Conservation (phyloP, 108 stramenopile species). For the Conticribra weissflogii region DNA sequence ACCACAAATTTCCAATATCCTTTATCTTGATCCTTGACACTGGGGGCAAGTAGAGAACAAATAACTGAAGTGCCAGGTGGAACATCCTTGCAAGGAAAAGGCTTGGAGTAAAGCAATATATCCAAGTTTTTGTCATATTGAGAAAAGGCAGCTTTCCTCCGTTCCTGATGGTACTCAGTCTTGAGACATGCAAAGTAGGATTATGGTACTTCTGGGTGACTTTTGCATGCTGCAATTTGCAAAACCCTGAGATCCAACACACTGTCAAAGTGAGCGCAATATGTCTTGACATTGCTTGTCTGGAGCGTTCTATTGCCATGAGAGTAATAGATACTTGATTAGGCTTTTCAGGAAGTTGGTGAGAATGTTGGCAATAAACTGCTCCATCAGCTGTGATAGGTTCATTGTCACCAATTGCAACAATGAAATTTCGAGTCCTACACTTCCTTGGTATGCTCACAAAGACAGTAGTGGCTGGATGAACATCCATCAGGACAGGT, state of each 20-base stretch:
- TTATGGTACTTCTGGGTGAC: neutral
- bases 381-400: conserved; percentile 1
- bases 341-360: neutral
- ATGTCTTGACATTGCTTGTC: neutral
- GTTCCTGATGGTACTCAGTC: neutral
- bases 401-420: neutral
- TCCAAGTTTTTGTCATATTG: conserved; percentile 8
- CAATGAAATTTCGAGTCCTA: neutral
- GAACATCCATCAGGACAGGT: neutral
- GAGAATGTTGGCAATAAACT: neutral
- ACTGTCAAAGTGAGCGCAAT: conserved; percentile 3
- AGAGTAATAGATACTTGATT: conserved; percentile 2
- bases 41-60: neutral
- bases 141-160: neutral
- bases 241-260: neutral
- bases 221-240: neutral
- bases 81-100: conserved; percentile 1
- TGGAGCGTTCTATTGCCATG: too few relatives aligned
- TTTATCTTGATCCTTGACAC: neutral
- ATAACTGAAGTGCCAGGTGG: neutral
- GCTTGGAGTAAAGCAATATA: neutral
- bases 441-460: neutral
- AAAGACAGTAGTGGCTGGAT: neutral
- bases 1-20: neutral
- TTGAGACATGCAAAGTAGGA: conserved; percentile 5